Evolutionary conservation across 305 asterid genomes (phyloP).

Genomic region (Rubia occidens): DNA sequence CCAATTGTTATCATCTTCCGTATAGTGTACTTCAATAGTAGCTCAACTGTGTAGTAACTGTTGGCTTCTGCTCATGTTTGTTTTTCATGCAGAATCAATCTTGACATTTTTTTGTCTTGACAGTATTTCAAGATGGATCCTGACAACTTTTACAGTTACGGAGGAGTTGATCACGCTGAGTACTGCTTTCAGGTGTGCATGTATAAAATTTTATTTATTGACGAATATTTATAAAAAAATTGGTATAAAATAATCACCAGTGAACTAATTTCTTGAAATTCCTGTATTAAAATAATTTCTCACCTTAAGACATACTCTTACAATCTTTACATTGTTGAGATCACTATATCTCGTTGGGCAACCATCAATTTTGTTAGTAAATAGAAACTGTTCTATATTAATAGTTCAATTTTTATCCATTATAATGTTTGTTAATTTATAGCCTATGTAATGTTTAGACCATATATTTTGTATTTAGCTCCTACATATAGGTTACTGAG

Average conservation of each 20-base stretch:
- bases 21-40: background rate
- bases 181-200: slow-evolving; percentile 82
- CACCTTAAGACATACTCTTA: too few species aligned
- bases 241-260: background rate
- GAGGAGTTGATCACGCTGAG: slow-evolving; percentile 74
- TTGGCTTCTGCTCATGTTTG: background rate
- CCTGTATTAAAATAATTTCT: too few species aligned
- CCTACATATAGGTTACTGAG: too few species aligned
- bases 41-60: background rate
- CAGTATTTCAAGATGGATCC: slow-evolving; percentile 97
- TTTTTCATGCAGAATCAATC: slow-evolving; percentile 51
- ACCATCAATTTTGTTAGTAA: too few species aligned
- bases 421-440: too few species aligned
- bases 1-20: background rate
- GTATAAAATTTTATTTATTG: background rate
- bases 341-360: too few species aligned
- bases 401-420: too few species aligned
- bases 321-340: too few species aligned
- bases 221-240: background rate
- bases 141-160: slow-evolving; percentile 55
- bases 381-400: too few species aligned
- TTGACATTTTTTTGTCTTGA: slow-evolving; percentile 34
- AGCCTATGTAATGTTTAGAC: too few species aligned
- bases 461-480: too few species aligned
- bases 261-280: too few species aligned